Base-by-base conservation (phyloP, 306 rosid genomes). In the Vicia sativa region DNA sequence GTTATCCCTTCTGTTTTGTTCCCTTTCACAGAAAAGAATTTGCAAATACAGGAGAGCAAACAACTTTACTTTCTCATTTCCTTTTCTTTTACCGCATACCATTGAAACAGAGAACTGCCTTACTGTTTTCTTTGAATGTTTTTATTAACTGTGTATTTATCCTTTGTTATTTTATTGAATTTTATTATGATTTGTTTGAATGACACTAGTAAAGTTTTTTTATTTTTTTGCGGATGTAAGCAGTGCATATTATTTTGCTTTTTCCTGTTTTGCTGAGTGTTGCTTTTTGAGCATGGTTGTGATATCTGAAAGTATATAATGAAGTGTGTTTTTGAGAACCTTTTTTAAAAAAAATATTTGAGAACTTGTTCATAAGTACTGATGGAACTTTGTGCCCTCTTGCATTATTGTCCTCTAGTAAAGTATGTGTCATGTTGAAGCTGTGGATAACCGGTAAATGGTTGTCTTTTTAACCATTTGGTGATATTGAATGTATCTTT, bases 351-450 rank as follows among this genome's bases (percentile, higher is more conserved):
- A 34, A 9, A 9, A 9, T 21, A 53, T 35, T 38, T 54, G 52
- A 23, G 52, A 43, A 68, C 57, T 39, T 55, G 54, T 55, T 68
- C 37, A 55, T 55, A 68, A 68, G 39, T 69, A 4, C 18, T 42
- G 9, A 16, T 64, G 46, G 31, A 56, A 43, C 21, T 55, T 41
- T 10, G 3, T 55, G 29, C 11, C 31, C 28, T 55, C 26, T 26
- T 26, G 74, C 65, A 55, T 56, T 41, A 54, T 41, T 39, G 52
- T 53, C 39, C 46, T 43, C 53, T 53, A 37, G 23, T 38, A 68
- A 55, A 16, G 43, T 11, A 42, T 28, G 53, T 54, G 64, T 54
- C 43, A 38, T 7, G 65, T 56, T 69, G 73, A 23, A 68, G 18
- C 28, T 41, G 38, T 15, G 65, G 28, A 69, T 13, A 12, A 55